These are phyloP conservation scores for Shiraia bambusicola DNA, from an alignment of 2,329 filamentous ascomycete genomes.

Conservation along the genomic window DNA sequence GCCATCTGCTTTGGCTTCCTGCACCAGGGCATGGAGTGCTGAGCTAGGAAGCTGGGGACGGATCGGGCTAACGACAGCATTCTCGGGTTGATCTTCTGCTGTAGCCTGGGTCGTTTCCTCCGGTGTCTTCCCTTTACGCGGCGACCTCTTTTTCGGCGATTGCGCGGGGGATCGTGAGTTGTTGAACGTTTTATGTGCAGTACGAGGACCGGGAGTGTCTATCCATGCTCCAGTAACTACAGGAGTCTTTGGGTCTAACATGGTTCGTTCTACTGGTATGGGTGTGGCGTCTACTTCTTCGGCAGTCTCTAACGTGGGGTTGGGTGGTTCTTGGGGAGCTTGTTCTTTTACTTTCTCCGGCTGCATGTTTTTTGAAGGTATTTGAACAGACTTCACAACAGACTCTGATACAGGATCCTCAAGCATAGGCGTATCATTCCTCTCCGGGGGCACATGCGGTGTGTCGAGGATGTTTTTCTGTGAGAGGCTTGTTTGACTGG, in stretches of 20 bases:
- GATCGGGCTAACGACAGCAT: not conserved
- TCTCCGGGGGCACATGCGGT: not conserved
- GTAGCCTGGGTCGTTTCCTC: conserved; percentile 7
- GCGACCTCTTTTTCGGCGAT: conserved; percentile 21
- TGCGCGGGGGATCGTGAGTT: conserved; percentile 15
- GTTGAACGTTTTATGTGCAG: conserved; percentile 14
- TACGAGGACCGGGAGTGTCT: conserved; percentile 47
- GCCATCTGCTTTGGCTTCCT: conserved; percentile 37
- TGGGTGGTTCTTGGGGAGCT: conserved; percentile 4
- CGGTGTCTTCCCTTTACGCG: conserved; percentile 14
- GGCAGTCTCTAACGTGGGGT: conserved; percentile 6
- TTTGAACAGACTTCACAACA: conserved; percentile 2
- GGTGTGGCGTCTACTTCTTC: conserved; percentile 31
- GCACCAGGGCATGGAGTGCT: conserved; percentile 45
- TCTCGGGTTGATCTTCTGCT: conserved; percentile 5
- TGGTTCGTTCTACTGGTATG: conserved; percentile 23
- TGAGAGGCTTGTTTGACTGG: conserved; percentile 14
- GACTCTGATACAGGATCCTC: conserved; percentile 5
- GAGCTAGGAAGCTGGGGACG: conserved; percentile 36
- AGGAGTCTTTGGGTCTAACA: conserved; percentile 45
- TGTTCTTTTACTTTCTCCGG: conserved; percentile 8
- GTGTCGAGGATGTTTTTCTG: conserved; percentile 10
- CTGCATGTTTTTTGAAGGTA: conserved; percentile 1
- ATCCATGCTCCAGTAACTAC: conserved; percentile 52
- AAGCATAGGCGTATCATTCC: conserved; percentile 1